phyloP scores from a whole-genome alignment of 2,329 filamentous ascomycete genomes.

The Cucurbitaria berberidis region DNA sequence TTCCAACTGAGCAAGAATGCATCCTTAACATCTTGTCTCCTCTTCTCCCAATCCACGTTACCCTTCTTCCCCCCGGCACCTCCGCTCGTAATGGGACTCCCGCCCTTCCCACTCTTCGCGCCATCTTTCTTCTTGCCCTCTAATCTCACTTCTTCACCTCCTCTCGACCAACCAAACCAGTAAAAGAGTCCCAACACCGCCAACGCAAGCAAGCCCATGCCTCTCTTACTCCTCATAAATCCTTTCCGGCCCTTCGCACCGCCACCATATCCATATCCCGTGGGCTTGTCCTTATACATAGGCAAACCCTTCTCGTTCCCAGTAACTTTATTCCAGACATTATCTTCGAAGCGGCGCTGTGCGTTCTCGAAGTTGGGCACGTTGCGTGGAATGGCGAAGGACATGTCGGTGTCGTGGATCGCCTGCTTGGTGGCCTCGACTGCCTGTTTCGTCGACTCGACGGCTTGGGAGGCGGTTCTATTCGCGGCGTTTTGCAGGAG shows the following conservation, averaged over 20 bases:
- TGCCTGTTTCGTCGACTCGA: conserved; percentile 40
- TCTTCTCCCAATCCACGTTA: conserved; percentile 73
- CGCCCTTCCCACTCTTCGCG: conserved; percentile 39
- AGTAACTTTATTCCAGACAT: conserved; percentile 60
- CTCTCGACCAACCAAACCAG: conserved; percentile 64
- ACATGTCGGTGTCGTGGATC: conserved; percentile 48
- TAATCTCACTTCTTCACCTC: conserved; percentile 41
- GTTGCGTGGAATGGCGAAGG: conserved; percentile 52
- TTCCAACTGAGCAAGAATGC: conserved; percentile 93
- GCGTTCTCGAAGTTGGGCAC: conserved; percentile 52
- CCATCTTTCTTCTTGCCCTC: conserved; percentile 34
- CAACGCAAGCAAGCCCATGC: conserved; percentile 60
- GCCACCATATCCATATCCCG: conserved; percentile 64
- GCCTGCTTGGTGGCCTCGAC: conserved; percentile 41
- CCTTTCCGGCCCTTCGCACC: conserved; percentile 63
- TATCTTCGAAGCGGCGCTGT: conserved; percentile 50
- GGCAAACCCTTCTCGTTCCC: conserved; percentile 70
- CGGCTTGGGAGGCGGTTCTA: conserved; percentile 30
- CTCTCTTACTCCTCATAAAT: conserved; percentile 64
- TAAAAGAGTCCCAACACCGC: conserved; percentile 68
- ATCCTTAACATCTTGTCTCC: conserved; percentile 82
- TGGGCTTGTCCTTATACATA: conserved; percentile 99
- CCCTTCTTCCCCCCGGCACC: conserved; percentile 36
- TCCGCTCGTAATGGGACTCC: conserved; percentile 38
- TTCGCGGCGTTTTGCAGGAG: conserved; percentile 41